Evolutionary conservation across 208 protist genomes (phyloP).

Genomic region (Trypanosomatidae sp.): DNA sequence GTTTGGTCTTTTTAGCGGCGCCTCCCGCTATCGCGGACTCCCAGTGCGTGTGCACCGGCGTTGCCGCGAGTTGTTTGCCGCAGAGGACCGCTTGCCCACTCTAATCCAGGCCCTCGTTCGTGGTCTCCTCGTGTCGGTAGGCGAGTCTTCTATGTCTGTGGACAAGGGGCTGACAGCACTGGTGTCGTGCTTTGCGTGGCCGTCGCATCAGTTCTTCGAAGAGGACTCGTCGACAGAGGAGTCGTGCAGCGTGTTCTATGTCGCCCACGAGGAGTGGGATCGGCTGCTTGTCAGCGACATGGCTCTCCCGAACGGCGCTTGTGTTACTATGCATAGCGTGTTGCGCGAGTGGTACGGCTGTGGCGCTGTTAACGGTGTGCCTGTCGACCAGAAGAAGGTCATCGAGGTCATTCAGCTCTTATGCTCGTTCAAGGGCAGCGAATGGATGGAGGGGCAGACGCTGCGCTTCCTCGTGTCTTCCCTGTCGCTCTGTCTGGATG

Average conservation of each 20-base stretch:
- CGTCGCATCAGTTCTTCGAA: slow-evolving; percentile 73
- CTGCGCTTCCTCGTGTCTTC: slow-evolving; percentile 29
- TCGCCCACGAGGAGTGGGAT: slow-evolving; percentile 54
- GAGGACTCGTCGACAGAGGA: slow-evolving; percentile 60
- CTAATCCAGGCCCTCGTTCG: slow-evolving; percentile 39
- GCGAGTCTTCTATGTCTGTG: slow-evolving; percentile 17
- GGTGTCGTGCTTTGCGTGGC: slow-evolving; percentile 69
- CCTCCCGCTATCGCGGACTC: slow-evolving; percentile 56
- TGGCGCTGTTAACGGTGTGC: slow-evolving; percentile 15
- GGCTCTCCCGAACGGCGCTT: background rate
- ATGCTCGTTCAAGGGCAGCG: slow-evolving; percentile 35
- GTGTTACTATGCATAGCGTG: slow-evolving; percentile 27
- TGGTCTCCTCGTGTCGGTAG: slow-evolving; percentile 19
- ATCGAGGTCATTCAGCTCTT: slow-evolving; percentile 42
- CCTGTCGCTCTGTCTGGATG: slow-evolving; percentile 32
- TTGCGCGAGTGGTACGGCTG: slow-evolving; percentile 28
- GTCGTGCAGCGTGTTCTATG: slow-evolving; percentile 40
- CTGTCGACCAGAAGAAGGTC: slow-evolving; percentile 30
- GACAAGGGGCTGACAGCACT: slow-evolving; percentile 40
- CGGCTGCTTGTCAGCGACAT: slow-evolving; percentile 37
- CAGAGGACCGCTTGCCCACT: slow-evolving; percentile 26
- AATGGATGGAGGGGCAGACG: slow-evolving; percentile 25
- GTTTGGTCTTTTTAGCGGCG: slow-evolving; percentile 67
- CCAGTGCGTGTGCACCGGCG: slow-evolving; percentile 54
- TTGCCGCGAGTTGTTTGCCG: slow-evolving; percentile 48